A percentile compares a stretch with the other conserved stretches of the same genome.
These are phyloP conservation scores for Podospora bellae-mahoneyi DNA, from an alignment of 495 filamentous ascomycete species.

Conservation along the genomic window DNA sequence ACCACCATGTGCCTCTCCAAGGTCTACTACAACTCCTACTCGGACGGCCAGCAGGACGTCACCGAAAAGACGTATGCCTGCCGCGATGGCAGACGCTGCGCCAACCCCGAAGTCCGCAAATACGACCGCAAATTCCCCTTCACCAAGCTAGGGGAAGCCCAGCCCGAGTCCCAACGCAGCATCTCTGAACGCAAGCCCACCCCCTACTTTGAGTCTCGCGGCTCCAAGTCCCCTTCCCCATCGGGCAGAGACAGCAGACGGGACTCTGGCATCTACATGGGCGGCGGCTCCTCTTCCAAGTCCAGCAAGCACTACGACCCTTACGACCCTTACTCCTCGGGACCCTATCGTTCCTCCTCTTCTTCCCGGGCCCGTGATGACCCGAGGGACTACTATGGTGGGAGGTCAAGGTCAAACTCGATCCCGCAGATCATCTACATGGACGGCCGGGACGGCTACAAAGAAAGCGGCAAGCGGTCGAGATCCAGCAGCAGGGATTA, in stretches of 20 bases:
- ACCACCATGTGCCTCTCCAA: slow-evolving; percentile 45
- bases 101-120: slow-evolving; percentile 25
- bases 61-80: slow-evolving; percentile 32
- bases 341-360: slow-evolving; percentile 14
- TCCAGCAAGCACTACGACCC: slow-evolving; percentile 25
- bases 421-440: slow-evolving; percentile 29
- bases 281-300: slow-evolving; percentile 19
- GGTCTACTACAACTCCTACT: slow-evolving; percentile 36
- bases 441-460: slow-evolving; percentile 15
- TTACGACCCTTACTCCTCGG: slow-evolving; percentile 19
- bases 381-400: slow-evolving; percentile 24
- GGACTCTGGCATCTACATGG: slow-evolving; percentile 34
- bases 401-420: slow-evolving; percentile 22
- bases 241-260: slow-evolving; percentile 29
- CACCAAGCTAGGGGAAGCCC: slow-evolving; percentile 26
- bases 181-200: slow-evolving; percentile 26
- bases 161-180: slow-evolving; percentile 23
- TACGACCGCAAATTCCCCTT: slow-evolving; percentile 29
- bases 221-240: slow-evolving; percentile 43
- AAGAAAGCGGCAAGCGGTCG: slow-evolving; percentile 15
- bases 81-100: slow-evolving; percentile 27
- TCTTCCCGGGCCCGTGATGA: slow-evolving; percentile 15
- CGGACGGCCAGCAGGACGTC: slow-evolving; percentile 31
- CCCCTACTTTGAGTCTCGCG: slow-evolving; percentile 30
- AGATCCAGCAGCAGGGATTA: slow-evolving; percentile 20